A percentile compares a stretch with the other conserved stretches of the same genome.
Evolutionary conservation across 805 yeast genomes (phyloP).

Genomic region (Priceomyces haplophilus): DNA sequence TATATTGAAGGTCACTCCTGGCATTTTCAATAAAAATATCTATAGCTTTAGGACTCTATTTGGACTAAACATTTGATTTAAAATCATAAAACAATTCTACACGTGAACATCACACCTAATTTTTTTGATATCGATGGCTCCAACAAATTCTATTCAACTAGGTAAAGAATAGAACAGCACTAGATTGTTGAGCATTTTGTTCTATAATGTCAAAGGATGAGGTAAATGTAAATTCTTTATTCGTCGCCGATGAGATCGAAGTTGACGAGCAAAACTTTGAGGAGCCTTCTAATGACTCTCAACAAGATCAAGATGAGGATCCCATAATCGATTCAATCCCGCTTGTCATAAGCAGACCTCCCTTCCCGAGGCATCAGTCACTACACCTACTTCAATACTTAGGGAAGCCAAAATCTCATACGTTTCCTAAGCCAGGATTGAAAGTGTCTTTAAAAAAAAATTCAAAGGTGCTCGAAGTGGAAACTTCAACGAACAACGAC

Average conservation of each 20-base stretch:
- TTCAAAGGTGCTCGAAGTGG: conserved; percentile 67
- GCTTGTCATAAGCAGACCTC: conserved; percentile 25
- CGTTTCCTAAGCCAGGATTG: conserved; percentile 32
- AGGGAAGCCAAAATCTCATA: conserved; percentile 47
- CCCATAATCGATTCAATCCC: conserved; percentile 42
- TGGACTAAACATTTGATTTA: too few relatives aligned
- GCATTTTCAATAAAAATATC: conserved; percentile 1
- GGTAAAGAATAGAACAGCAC: too few relatives aligned
- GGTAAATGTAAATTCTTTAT: conserved; percentile 10
- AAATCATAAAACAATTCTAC: not conserved
- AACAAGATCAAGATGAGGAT: conserved; percentile 23
- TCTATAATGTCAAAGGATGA: not conserved
- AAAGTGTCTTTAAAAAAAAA: conserved; percentile 57
- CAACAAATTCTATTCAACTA: not conserved
- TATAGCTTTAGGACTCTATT: not conserved
- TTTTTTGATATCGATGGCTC: not conserved
- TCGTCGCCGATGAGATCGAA: conserved; percentile 26
- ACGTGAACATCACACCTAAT: not conserved
- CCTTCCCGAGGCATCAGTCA: conserved; percentile 21
- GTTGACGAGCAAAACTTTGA: conserved; percentile 12
- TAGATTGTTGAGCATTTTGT: not conserved
- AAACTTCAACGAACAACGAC: conserved; percentile 67
- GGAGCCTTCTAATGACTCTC: conserved; percentile 6
- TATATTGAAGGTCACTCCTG: conserved; percentile 58
- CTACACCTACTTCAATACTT: conserved; percentile 47